Evolutionary conservation across 75 land plant genomes (phyloP).

Genomic region (Sequoia sempervirens): DNA sequence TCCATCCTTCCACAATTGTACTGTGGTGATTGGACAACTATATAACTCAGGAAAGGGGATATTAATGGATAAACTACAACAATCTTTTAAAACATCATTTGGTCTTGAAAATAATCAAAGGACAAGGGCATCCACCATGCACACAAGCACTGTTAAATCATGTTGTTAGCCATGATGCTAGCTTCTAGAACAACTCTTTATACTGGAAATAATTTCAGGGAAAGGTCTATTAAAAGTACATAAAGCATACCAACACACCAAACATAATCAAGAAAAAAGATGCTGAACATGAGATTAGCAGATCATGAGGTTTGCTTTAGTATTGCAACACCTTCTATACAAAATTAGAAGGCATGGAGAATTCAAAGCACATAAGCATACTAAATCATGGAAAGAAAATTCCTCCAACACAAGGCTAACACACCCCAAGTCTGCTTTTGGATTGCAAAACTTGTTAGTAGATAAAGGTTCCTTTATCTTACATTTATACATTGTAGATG

Average conservation of each 20-base stretch:
- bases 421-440: neutral
- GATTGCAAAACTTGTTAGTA: neutral
- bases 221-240: too few relatives aligned
- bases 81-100: neutral
- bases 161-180: neutral
- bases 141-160: neutral
- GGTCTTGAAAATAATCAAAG: neutral
- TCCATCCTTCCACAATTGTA: neutral
- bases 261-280: too few relatives aligned
- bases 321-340: too few relatives aligned
- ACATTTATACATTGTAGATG: neutral
- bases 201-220: too few relatives aligned
- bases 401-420: neutral
- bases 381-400: neutral
- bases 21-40: neutral
- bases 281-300: too few relatives aligned
- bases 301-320: too few relatives aligned
- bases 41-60: too few relatives aligned
- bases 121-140: neutral
- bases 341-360: too few relatives aligned
- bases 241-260: too few relatives aligned
- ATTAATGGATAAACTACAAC: neutral
- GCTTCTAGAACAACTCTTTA: neutral
- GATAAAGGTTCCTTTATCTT: neutral
- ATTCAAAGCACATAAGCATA: neutral